A percentile compares a stretch with the other conserved stretches of the same genome.
Evolutionary conservation across 116 monocot genomes (phyloP).

Genomic region (Trichopus zeylanicus): DNA sequence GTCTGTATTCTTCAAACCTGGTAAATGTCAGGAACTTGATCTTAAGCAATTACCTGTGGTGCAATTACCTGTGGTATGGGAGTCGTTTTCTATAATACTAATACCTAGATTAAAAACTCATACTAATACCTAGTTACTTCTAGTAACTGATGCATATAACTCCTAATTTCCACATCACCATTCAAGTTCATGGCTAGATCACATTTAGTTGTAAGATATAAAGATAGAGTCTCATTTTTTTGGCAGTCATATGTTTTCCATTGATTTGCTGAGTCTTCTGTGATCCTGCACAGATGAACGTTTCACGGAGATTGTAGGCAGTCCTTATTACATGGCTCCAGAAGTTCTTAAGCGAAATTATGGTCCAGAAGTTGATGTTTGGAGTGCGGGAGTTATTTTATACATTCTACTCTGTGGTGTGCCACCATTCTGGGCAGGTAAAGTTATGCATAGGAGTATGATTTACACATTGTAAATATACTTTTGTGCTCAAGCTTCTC

Average conservation of each 20-base stretch:
- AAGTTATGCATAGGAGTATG: not conserved
- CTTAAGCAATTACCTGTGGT: no score
- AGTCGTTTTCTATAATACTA: no score
- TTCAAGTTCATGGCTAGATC: no score
- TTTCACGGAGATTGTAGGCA: slow-evolving; percentile 77
- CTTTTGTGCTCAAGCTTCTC: not conserved
- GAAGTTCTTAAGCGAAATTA: slow-evolving; percentile 80
- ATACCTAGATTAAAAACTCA: no score
- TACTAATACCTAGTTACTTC: no score
- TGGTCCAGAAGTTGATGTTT: slow-evolving; percentile 72
- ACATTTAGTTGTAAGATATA: no score
- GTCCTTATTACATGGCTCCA: slow-evolving; percentile 90
- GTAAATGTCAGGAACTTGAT: no score
- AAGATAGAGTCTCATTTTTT: not conserved
- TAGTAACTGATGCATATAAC: no score
- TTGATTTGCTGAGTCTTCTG: not conserved
- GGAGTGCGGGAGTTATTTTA: slow-evolving; percentile 82
- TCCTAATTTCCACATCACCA: no score
- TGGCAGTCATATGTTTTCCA: not conserved
- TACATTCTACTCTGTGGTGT: slow-evolving; percentile 78
- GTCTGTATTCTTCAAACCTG: slow-evolving; percentile 69
- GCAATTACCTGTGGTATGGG: no score
- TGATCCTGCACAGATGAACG: slow-evolving; percentile 30
- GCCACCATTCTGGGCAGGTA: slow-evolving; percentile 87
- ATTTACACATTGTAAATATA: not conserved